A percentile compares a stretch with the other conserved stretches of the same genome.
Evolutionary conservation across 805 yeast species (phyloP).

Genomic region (Candida schatavii): DNA sequence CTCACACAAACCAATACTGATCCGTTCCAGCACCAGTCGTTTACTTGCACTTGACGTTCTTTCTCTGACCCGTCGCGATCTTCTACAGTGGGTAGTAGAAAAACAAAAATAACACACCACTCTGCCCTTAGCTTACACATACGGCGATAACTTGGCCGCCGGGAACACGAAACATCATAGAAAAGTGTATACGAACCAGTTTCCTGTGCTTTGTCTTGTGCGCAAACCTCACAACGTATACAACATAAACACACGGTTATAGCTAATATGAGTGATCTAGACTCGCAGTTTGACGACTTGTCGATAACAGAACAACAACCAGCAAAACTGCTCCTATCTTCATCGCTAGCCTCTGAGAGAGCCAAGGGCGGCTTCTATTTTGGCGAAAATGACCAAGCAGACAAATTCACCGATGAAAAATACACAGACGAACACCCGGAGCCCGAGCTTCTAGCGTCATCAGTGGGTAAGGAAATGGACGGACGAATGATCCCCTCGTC

Average conservation of each 20-base stretch:
- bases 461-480: slow-evolving; percentile 39
- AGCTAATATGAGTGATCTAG: slow-evolving; percentile 3
- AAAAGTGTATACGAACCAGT: too few relatives aligned
- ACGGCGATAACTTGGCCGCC: too few relatives aligned
- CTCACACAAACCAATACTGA: too few relatives aligned
- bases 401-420: slow-evolving; percentile 12
- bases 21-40: too few relatives aligned
- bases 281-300: slow-evolving; percentile 9
- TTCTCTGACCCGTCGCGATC: too few relatives aligned
- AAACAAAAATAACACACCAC: too few relatives aligned
- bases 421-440: slow-evolving; percentile 40
- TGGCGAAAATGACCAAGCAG: neutral
- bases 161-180: too few relatives aligned
- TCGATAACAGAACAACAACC: slow-evolving; percentile 9
- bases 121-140: too few relatives aligned
- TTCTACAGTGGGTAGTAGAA: too few relatives aligned
- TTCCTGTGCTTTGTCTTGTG: too few relatives aligned
- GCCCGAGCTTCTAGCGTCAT: slow-evolving; percentile 41
- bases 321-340: slow-evolving; percentile 13
- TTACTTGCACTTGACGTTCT: too few relatives aligned
- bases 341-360: slow-evolving; percentile 11
- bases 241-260: neutral
- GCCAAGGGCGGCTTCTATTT: slow-evolving; percentile 2
- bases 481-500: slow-evolving; percentile 43
- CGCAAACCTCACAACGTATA: neutral